Evolutionary conservation across 2,329 filamentous ascomycete species (phyloP), one percentile per base, ranked within the genome.

Genomic region (Chrysoporthe cubensis): DNA sequence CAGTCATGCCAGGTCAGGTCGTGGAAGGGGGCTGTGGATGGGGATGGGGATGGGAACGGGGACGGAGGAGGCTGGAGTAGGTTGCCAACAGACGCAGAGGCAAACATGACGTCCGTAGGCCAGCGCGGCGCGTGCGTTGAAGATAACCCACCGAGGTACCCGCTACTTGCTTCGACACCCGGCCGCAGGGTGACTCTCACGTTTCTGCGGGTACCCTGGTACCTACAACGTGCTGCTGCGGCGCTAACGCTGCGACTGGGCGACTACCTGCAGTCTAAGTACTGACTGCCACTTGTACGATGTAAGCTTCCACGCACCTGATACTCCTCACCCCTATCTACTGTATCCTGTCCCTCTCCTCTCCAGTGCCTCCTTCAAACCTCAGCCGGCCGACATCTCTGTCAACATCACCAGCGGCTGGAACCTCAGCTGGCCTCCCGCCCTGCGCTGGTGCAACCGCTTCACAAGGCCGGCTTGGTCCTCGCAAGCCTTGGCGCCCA

Each of bases 91-190:
- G 42, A 46, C 58, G 40, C 32, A 32, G 6, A 42, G n/a, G 26
- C 7, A 26, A 37, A 43, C n/a, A 43, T 61, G 58, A 61, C 58
- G 58, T 61, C 58, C 58, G 32, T 4, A 42, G 57, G 56, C 57
- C 21, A 60, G 50, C 14, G 26, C 50, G 42, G 57, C 40, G 42
- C 8, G 37, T 26, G 57, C 11, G n/a, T 26, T 26, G 21, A 43
- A 13, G 11, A 60, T 43, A 13, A 18, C 21, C 59, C 21, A 48
- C 21, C 59, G 14, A 48, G 44, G 59, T 61, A 61, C 42, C 16
- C 42, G 21, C n/a, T 46, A 61, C 59, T n/a, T 46, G 59, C 8
- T 14, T 40, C 34, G 54, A 21, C 16, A 18, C 16, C 54, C 18
- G 18, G 9, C 9, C 18, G 54, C 16, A 11, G 54, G 34, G 32